phyloP scores from a whole-genome alignment of 2,329 filamentous ascomycete species.

The Colletotrichum falcatum region DNA sequence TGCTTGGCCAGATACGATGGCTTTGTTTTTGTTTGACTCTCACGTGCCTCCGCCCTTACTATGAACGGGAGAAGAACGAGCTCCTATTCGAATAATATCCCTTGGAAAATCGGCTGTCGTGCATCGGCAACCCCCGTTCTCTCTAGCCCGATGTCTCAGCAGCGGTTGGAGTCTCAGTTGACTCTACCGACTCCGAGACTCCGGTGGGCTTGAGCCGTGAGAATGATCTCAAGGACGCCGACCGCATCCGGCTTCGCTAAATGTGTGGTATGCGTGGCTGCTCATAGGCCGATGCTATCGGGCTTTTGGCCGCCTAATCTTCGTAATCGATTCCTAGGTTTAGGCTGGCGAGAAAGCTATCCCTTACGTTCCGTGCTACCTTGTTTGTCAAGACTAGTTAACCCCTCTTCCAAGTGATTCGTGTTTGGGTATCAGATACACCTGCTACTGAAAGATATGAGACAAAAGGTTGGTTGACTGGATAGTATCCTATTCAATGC shows the following conservation, averaged over 20 bases:
- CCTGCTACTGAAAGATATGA: neutral
- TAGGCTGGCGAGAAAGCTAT: neutral
- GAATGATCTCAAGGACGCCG: neutral
- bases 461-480: neutral
- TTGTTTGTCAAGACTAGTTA: neutral
- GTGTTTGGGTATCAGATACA: neutral
- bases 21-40: conserved; percentile 6
- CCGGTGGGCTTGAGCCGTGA: neutral
- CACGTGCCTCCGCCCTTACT: neutral
- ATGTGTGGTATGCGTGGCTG: conserved; percentile 12
- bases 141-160: conserved; percentile 13
- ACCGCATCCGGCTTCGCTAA: conserved; percentile 9
- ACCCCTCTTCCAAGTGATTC: neutral
- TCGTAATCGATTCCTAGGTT: neutral
- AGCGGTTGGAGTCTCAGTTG: neutral
- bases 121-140: neutral
- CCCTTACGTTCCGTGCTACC: conserved; percentile 14
- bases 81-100: neutral
- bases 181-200: neutral
- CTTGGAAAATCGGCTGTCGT: neutral
- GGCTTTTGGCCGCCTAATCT: neutral
- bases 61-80: neutral
- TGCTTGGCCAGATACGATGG: too few species aligned
- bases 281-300: neutral
- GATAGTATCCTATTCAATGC: too few species aligned